These are phyloP conservation scores for Exophiala alcalophila DNA, from an alignment of 2,329 filamentous ascomycete species.

Conservation along the genomic window DNA sequence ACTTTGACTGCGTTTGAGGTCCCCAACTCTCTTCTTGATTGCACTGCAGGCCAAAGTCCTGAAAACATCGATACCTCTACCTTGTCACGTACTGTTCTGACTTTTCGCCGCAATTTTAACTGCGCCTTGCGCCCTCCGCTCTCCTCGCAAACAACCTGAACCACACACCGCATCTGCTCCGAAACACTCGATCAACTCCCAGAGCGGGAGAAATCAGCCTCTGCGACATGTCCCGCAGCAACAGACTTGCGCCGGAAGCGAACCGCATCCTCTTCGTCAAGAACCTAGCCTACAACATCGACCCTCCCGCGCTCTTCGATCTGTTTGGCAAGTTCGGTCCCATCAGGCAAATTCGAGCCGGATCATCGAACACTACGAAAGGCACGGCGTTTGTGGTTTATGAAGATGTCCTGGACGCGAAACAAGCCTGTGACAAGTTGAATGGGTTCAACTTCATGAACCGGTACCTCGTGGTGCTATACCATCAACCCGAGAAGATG, in stretches of 20 bases:
- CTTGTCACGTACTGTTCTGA: neutral
- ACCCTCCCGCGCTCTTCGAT: slow-evolving; percentile 95
- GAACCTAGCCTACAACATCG: slow-evolving; percentile 99
- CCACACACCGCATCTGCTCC: too few relatives aligned
- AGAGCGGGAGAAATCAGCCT: too few relatives aligned
- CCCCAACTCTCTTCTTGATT: too few relatives aligned
- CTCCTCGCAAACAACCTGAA: neutral
- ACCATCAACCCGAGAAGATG: slow-evolving; percentile 77
- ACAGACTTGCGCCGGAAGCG: slow-evolving; percentile 97
- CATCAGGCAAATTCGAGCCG: slow-evolving; percentile 96
- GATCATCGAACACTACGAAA: slow-evolving; percentile 95
- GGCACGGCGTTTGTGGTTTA: slow-evolving; percentile 99
- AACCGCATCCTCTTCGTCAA: slow-evolving; percentile 99
- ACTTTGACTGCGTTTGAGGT: too few relatives aligned
- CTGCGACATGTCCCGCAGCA: slow-evolving; percentile 27
- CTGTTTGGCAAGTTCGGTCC: slow-evolving; percentile 97
- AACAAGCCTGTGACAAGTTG: slow-evolving; percentile 97
- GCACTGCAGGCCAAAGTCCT: neutral
- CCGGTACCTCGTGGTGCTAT: slow-evolving; percentile 89
- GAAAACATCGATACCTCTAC: neutral
- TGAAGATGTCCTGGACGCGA: slow-evolving; percentile 98
- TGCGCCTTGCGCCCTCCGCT: neutral
- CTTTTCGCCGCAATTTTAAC: neutral
- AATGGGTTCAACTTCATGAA: slow-evolving; percentile 99
- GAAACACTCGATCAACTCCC: too few relatives aligned